A percentile compares a stretch with the other conserved stretches of the same genome.
These are phyloP conservation scores for Nissolia schottii DNA, from an alignment of 306 rosid species.

Conservation along the genomic window DNA sequence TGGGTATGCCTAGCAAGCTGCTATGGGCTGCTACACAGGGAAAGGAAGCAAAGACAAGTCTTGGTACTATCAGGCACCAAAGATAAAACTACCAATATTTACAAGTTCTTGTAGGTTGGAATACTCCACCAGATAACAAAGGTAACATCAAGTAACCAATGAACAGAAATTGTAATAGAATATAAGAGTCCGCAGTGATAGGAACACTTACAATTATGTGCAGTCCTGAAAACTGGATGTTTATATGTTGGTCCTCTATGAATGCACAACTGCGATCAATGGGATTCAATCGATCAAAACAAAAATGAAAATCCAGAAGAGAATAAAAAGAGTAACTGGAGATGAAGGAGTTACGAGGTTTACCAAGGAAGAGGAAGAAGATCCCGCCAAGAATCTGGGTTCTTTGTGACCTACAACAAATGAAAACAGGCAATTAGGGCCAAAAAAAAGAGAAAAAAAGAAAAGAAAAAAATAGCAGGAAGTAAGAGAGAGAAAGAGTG, in stretches of 20 bases:
- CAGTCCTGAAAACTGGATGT: constrained; percentile 13
- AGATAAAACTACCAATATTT: background rate
- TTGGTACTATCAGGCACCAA: background rate
- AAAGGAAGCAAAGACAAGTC: background rate
- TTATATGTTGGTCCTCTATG: constrained; percentile 18
- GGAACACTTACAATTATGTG: constrained; percentile 39
- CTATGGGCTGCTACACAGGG: constrained; percentile 40
- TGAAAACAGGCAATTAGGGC: background rate
- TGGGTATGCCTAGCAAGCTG: constrained; percentile 30
- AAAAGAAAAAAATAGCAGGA: background rate
- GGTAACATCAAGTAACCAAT: background rate
- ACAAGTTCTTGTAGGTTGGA: background rate
- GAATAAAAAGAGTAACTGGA: no score
- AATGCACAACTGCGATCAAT: constrained; percentile 38
- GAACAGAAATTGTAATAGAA: background rate
- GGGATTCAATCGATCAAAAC: constrained; percentile 1
- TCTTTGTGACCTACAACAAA: constrained; percentile 13
- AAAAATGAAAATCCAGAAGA: no score
- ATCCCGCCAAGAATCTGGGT: background rate
- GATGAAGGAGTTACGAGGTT: no score
- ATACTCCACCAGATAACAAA: background rate
- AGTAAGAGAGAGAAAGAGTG: background rate
- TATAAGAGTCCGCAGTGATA: background rate
- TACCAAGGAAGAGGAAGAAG: constrained; percentile 21
- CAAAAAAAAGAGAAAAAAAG: no score